Conservation (phyloP, 352 stramenopile species). For the Pythium guiyangense region DNA sequence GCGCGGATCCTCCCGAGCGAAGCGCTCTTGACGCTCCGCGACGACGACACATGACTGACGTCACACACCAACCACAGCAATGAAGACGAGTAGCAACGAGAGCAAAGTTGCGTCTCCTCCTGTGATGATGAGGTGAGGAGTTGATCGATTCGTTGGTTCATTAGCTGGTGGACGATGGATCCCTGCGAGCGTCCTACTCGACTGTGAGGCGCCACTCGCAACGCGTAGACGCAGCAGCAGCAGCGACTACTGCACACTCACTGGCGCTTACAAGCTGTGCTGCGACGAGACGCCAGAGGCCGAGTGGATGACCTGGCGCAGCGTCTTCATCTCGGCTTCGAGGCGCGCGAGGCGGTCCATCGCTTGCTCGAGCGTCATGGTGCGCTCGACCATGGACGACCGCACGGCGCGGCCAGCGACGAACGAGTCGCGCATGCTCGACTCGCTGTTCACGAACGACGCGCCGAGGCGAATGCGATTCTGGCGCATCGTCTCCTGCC, state of each 20-base stretch:
- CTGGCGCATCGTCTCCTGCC: constrained; percentile 60
- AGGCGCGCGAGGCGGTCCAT: constrained; percentile 69
- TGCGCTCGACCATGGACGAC: constrained; percentile 46
- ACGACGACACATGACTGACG: not conserved
- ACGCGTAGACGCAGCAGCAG: not conserved
- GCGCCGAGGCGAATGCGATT: constrained; percentile 79
- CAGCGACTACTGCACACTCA: too few relatives aligned
- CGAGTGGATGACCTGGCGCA: constrained; percentile 57
- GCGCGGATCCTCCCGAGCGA: not conserved
- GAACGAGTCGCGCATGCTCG: constrained; percentile 74
- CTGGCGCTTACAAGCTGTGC: constrained; percentile 4
- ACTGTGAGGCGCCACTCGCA: not conserved
- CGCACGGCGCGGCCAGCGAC: constrained; percentile 66
- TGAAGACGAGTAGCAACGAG: not conserved
- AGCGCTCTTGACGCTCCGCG: not conserved
- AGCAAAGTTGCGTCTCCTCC: too few relatives aligned
- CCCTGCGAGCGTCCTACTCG: not conserved
- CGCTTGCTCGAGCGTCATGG: constrained; percentile 63
- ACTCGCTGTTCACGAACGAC: constrained; percentile 54
- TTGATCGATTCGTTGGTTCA: too few relatives aligned
- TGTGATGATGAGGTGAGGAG: too few relatives aligned
- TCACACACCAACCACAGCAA: not conserved
- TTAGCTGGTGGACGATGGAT: too few relatives aligned
- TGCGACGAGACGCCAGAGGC: constrained; percentile 7
- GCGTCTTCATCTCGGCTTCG: constrained; percentile 59